Evolutionary conservation across 164 flowering plant genomes (phyloP).

Genomic region (Berberis thunbergii): DNA sequence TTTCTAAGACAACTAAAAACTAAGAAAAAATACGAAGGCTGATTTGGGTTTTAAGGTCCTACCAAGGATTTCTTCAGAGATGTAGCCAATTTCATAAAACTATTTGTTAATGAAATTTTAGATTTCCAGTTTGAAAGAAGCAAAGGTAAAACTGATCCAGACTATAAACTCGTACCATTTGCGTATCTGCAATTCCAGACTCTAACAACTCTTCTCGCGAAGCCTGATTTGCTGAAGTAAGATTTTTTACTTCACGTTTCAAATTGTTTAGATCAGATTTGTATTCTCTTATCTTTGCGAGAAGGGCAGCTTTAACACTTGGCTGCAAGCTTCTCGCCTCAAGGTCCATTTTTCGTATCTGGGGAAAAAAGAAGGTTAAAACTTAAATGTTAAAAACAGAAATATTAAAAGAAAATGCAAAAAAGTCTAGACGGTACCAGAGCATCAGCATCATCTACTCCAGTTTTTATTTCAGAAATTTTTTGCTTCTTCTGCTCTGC

Average conservation of each 20-base stretch:
- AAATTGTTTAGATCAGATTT: constrained; percentile 70
- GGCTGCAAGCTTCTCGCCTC: constrained; percentile 82
- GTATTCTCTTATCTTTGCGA: constrained; percentile 82
- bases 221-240: constrained; percentile 42
- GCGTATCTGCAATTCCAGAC: constrained; percentile 81
- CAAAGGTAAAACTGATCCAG: neutral
- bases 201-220: constrained; percentile 79
- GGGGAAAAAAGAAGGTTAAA: neutral
- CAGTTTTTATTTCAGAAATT: constrained; percentile 54
- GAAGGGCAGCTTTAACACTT: constrained; percentile 67
- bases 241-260: constrained; percentile 62
- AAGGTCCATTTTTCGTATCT: constrained; percentile 6
- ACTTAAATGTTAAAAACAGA: neutral
- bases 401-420: neutral
- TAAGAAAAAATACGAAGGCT: no score
- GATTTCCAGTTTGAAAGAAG: neutral
- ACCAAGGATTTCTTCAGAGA: no score
- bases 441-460: constrained; percentile 75
- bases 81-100: no score
- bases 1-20: no score
- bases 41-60: no score
- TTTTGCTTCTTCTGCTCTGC: constrained; percentile 84
- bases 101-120: no score
- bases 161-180: constrained; percentile 34
- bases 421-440: constrained; percentile 33